phyloP scores from a whole-genome alignment of 177 flowering plant species.

The Vitis hybrid region DNA sequence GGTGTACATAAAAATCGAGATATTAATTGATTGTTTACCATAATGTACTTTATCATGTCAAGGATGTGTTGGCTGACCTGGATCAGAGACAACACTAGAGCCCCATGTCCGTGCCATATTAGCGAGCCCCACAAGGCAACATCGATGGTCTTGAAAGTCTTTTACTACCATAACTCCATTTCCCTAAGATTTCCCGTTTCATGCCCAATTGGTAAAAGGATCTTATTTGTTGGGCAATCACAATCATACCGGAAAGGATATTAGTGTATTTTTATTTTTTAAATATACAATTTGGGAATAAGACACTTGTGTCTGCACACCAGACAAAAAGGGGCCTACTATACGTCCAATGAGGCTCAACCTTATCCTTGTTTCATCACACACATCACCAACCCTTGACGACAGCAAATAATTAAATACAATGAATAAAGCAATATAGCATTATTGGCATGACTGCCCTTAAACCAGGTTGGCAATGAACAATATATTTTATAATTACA shows the following conservation, averaged over 20 bases:
- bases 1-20: no score
- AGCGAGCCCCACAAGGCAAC: constrained; percentile 1
- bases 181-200: not conserved
- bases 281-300: not conserved
- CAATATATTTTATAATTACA: not conserved
- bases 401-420: not conserved
- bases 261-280: not conserved
- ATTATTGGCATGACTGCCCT: not conserved
- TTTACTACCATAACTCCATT: not conserved
- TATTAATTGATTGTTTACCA: no score
- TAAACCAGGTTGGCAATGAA: constrained; percentile 1
- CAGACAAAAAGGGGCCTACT: constrained; percentile 11
- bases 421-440: not conserved
- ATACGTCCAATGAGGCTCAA: not conserved
- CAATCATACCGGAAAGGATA: not conserved
- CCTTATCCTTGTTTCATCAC: constrained; percentile 2
- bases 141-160: no score
- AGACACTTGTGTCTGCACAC: constrained; percentile 1
- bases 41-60: no score
- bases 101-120: no score
- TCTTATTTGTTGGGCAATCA: constrained; percentile 8
- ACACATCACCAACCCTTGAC: not conserved
- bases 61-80: no score
- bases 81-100: constrained; percentile 1
- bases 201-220: not conserved